Conservation (phyloP, 1,284 basidiomycete species). For the Irpex rosettiformis region DNA sequence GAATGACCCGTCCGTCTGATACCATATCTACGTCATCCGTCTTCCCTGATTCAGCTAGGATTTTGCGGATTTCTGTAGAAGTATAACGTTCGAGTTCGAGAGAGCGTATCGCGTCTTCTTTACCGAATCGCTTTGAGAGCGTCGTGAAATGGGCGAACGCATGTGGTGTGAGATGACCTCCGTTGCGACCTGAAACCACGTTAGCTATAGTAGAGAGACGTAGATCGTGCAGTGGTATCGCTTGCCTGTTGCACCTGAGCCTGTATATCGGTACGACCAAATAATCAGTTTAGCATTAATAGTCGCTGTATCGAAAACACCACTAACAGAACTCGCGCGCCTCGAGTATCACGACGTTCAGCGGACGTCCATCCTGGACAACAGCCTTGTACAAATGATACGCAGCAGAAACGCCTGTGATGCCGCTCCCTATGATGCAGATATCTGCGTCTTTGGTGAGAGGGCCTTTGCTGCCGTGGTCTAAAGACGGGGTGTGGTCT, state of each 20-base stretch:
- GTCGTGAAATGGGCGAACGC: conserved; percentile 44
- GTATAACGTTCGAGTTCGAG: conserved; percentile 61
- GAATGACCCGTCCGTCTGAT: conserved; percentile 48
- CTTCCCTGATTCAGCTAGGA: conserved; percentile 45
- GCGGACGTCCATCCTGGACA: conserved; percentile 14
- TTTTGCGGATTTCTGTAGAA: conserved; percentile 40
- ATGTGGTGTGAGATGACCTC: conserved; percentile 67
- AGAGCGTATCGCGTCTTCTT: conserved; percentile 50
- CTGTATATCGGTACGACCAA: too few species aligned
- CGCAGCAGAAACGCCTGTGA: conserved; percentile 70
- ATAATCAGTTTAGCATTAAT: too few species aligned
- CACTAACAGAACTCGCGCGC: conserved; percentile 75
- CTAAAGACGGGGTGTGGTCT: conserved; percentile 60
- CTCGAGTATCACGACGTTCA: conserved; percentile 62
- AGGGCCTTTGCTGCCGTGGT: conserved; percentile 56
- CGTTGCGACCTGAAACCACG: conserved; percentile 71
- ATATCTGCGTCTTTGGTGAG: conserved; percentile 61
- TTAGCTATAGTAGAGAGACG: too few species aligned
- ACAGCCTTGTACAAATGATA: conserved; percentile 58
- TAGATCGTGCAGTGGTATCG: too few species aligned
- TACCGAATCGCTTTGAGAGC: conserved; percentile 39
- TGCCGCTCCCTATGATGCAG: conserved; percentile 75
- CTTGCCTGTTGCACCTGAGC: conserved; percentile 46
- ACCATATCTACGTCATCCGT: conserved; percentile 59
- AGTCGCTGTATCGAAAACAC: conserved; percentile 7